These are phyloP conservation scores for Fusarium domesticum DNA, from an alignment of 2,329 filamentous ascomycete species.

Conservation along the genomic window DNA sequence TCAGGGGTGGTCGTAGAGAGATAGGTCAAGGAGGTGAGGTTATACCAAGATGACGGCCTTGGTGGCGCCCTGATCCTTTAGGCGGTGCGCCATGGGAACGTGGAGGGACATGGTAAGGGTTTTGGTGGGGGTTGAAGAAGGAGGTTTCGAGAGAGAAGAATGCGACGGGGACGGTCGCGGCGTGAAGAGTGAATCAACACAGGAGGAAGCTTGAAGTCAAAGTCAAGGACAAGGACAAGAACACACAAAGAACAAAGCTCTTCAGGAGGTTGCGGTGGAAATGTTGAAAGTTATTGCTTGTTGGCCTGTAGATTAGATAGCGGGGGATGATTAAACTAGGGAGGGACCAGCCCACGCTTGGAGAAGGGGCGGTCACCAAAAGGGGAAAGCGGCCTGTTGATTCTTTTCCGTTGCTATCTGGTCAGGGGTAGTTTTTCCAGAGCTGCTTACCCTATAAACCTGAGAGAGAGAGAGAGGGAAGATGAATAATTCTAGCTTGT, in stretches of 20 bases:
- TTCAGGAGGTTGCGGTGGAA: not conserved
- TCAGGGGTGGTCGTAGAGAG: not conserved
- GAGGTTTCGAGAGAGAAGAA: not conserved
- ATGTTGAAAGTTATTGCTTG: not conserved
- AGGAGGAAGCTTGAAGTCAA: not conserved
- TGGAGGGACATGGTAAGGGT: conserved; percentile 51
- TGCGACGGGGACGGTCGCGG: not conserved
- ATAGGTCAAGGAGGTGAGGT: conserved; percentile 9
- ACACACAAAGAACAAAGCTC: not conserved
- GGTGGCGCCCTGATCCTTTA: conserved; percentile 61
- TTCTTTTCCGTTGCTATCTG: conserved; percentile 18
- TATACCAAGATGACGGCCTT: conserved; percentile 91
- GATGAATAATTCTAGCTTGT: too few relatives aligned
- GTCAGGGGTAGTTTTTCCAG: conserved; percentile 3
- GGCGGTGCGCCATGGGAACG: conserved; percentile 49
- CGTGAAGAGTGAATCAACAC: not conserved
- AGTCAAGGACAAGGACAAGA: not conserved
- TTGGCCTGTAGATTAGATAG: not conserved
- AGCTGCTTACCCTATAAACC: conserved; percentile 13
- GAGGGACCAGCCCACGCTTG: conserved; percentile 16
- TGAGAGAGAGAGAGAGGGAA: too few relatives aligned
- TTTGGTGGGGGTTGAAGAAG: not conserved
- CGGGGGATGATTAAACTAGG: not conserved
- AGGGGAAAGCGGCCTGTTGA: conserved; percentile 17
- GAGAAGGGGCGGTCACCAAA: conserved; percentile 24